phyloP scores from a whole-genome alignment of 169 alveolate species.

The Theileria annulata region DNA sequence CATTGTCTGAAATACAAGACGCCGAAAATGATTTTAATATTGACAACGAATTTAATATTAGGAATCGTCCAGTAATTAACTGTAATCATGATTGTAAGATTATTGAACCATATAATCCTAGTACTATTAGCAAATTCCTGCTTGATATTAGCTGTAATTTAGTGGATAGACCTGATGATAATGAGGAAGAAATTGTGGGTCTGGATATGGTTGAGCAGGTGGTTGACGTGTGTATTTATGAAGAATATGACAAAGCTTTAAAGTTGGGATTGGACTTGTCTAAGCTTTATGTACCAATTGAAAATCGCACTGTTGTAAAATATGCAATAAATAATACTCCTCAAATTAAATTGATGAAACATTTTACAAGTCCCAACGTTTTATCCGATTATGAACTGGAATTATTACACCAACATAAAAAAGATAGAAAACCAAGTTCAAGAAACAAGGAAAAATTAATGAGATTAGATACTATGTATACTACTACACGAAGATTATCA shows the following conservation, averaged over 20 bases:
- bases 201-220: neutral
- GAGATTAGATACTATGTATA: too few relatives aligned
- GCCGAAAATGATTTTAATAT: constrained; percentile 7
- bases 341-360: neutral
- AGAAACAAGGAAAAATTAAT: too few relatives aligned
- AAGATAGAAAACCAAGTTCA: too few relatives aligned
- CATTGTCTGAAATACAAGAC: constrained; percentile 7
- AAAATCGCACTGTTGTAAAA: neutral
- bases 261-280: neutral
- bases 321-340: neutral
- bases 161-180: neutral
- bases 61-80: neutral
- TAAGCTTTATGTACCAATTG: neutral
- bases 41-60: constrained; percentile 4
- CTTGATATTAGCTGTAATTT: neutral
- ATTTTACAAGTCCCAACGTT: neutral
- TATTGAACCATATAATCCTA: constrained; percentile 12
- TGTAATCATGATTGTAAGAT: neutral
- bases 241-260: neutral
- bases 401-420: too few relatives aligned
- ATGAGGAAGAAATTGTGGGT: neutral
- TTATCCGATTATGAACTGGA: too few relatives aligned
- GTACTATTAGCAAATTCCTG: neutral
- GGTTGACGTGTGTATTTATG: constrained; percentile 1
- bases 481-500: too few relatives aligned